phyloP scores from a whole-genome alignment of 108 stramenopile species.

The Skeletonema tropicum region DNA sequence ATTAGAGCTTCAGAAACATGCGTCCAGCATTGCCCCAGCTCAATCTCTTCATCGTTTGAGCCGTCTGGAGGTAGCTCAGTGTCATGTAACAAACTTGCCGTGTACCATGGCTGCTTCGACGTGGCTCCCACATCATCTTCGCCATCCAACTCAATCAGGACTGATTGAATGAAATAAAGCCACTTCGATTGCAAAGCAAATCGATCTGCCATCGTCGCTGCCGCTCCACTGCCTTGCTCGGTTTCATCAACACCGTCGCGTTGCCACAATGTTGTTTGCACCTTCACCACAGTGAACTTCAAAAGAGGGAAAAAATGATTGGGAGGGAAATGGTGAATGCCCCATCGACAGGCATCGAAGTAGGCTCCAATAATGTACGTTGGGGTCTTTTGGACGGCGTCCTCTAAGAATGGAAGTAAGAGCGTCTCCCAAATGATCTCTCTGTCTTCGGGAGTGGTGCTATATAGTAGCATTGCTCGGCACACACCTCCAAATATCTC shows the following conservation, averaged over 20 bases:
- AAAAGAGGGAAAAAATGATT: conserved; percentile 61
- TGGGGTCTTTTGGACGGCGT: conserved; percentile 78
- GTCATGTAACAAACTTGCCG: conserved; percentile 23
- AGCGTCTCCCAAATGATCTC: conserved; percentile 57
- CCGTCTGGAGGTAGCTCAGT: background rate
- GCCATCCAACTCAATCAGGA: conserved; percentile 81
- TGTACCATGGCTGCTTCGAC: conserved; percentile 45
- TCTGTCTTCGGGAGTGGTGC: conserved; percentile 20
- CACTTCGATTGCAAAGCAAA: conserved; percentile 87
- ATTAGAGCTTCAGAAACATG: conserved; percentile 60
- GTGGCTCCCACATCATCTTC: conserved; percentile 37
- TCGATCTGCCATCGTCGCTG: conserved; percentile 32
- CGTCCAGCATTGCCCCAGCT: conserved; percentile 67
- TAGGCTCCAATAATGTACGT: conserved; percentile 67
- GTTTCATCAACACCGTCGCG: conserved; percentile 34
- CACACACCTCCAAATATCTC: conserved; percentile 87
- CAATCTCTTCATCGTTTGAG: conserved; percentile 13
- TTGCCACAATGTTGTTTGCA: conserved; percentile 80
- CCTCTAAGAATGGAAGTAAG: conserved; percentile 80
- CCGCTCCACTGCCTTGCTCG: conserved; percentile 28
- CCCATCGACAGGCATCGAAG: conserved; percentile 76
- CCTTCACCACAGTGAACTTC: conserved; percentile 62
- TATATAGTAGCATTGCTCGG: conserved; percentile 55
- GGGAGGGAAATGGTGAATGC: conserved; percentile 72
- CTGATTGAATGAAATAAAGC: conserved; percentile 75